phyloP scores from a whole-genome alignment of 768 basidiomycete species.

The Mycena amicta region DNA sequence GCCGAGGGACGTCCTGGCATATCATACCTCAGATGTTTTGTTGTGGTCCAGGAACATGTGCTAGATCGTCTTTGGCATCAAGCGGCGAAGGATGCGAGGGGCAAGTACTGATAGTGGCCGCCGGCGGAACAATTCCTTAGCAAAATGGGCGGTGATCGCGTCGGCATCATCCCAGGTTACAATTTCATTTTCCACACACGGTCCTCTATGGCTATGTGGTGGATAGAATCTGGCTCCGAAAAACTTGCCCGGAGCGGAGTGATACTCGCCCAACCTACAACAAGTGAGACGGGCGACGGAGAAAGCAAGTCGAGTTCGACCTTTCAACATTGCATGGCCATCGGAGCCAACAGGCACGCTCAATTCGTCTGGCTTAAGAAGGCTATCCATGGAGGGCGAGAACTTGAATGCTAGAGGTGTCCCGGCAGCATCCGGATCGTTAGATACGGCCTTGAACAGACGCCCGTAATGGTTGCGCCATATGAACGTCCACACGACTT shows the following conservation, averaged over 20 bases:
- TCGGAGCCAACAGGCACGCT: conserved; percentile 78
- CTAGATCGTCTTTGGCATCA: too few species aligned
- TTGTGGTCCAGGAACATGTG: too few species aligned
- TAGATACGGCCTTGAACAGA: conserved; percentile 69
- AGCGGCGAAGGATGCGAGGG: too few species aligned
- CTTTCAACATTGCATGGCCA: conserved; percentile 75
- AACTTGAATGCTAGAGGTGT: conserved; percentile 69
- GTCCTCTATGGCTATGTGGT: not conserved
- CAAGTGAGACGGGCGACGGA: not conserved
- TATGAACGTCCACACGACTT: conserved; percentile 78
- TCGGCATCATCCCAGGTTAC: too few species aligned
- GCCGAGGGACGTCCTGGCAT: too few species aligned
- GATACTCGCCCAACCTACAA: conserved; percentile 60
- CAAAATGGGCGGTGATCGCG: too few species aligned
- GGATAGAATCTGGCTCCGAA: conserved; percentile 54
- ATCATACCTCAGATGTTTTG: too few species aligned
- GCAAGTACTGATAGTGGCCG: too few species aligned
- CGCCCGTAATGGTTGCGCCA: conserved; percentile 86
- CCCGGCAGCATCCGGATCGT: conserved; percentile 14
- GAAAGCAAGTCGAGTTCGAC: not conserved
- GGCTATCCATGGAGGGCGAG: conserved; percentile 63
- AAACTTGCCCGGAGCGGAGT: conserved; percentile 79
- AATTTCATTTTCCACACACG: conserved; percentile 55
- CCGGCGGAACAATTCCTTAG: too few species aligned
- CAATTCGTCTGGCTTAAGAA: conserved; percentile 62